Conservation (phyloP, 257 asterid species). For the Solanum peruvianum region DNA sequence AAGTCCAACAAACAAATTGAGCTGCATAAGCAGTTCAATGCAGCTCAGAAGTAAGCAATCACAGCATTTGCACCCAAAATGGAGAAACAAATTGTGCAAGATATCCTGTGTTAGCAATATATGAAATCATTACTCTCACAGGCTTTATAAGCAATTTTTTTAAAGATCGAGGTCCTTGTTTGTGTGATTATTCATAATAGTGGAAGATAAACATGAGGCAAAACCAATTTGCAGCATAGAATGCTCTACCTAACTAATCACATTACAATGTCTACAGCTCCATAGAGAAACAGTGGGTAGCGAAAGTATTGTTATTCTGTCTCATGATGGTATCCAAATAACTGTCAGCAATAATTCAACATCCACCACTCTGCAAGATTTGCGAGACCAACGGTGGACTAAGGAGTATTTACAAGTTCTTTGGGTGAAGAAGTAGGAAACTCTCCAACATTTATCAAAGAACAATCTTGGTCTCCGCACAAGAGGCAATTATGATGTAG, state of each 20-base stretch:
- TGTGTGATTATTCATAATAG: not conserved
- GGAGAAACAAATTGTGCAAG: not conserved
- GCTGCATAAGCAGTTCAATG: not conserved
- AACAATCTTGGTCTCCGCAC: slow-evolving; percentile 91
- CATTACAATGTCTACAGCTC: not conserved
- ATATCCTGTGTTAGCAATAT: not conserved
- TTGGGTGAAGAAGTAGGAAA: not conserved
- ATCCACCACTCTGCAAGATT: not conserved
- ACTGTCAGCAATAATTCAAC: not conserved
- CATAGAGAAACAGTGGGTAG: not conserved
- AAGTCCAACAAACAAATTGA: not conserved
- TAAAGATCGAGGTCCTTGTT: not conserved
- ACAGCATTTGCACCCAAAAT: not conserved
- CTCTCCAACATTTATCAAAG: slow-evolving; percentile 27
- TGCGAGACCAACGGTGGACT: not conserved
- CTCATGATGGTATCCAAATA: not conserved
- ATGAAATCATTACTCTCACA: not conserved
- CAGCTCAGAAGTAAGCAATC: not conserved
- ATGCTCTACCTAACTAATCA: not conserved
- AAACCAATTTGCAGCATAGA: not conserved
- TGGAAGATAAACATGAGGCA: not conserved
- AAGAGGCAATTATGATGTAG: slow-evolving; percentile 86
- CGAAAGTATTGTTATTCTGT: not conserved
- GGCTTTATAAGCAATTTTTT: not conserved
- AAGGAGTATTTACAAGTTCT: not conserved